phyloP scores from a whole-genome alignment of 83 land plant genomes.

The Isoetes engelmannii region DNA sequence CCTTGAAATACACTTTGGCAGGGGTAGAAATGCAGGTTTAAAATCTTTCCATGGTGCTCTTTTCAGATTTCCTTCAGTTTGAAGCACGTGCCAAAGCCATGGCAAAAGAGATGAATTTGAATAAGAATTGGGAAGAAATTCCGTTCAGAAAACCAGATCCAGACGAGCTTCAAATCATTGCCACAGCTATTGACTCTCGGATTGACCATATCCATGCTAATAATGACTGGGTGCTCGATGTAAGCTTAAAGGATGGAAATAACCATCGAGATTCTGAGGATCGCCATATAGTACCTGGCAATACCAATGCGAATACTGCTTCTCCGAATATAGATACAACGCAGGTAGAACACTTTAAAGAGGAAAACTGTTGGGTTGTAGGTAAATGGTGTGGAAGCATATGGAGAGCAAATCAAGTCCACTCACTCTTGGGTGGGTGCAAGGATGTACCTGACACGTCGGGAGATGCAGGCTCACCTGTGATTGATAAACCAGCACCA shows the following conservation, averaged over 20 bases:
- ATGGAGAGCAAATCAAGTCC: slow-evolving; percentile 89
- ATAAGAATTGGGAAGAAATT: slow-evolving; percentile 40
- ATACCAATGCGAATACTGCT: too few relatives aligned
- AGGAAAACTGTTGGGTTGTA: slow-evolving; percentile 64
- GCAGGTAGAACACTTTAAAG: slow-evolving; percentile 10
- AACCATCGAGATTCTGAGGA: too few relatives aligned
- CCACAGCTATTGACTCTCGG: slow-evolving; percentile 62
- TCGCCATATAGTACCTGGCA: too few relatives aligned
- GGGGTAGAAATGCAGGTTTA: too few relatives aligned
- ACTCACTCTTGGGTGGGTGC: slow-evolving; percentile 47
- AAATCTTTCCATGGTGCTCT: not conserved
- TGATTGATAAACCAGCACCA: too few relatives aligned
- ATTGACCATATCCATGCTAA: slow-evolving; percentile 28
- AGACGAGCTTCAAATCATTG: slow-evolving; percentile 52
- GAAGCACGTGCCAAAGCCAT: slow-evolving; percentile 49
- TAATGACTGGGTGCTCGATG: slow-evolving; percentile 55
- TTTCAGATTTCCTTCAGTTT: slow-evolving; percentile 56
- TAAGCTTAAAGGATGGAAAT: too few relatives aligned
- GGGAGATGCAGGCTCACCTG: too few relatives aligned
- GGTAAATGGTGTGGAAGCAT: slow-evolving; percentile 95
- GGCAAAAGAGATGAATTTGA: slow-evolving; percentile 53
- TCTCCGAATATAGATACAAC: too few relatives aligned
- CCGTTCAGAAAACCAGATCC: slow-evolving; percentile 38
- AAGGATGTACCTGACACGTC: slow-evolving; percentile 3
- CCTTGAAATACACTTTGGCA: too few relatives aligned